These are phyloP conservation scores for Epipyxis sp. DNA, from an alignment of 108 stramenopile genomes.

Conservation along the genomic window DNA sequence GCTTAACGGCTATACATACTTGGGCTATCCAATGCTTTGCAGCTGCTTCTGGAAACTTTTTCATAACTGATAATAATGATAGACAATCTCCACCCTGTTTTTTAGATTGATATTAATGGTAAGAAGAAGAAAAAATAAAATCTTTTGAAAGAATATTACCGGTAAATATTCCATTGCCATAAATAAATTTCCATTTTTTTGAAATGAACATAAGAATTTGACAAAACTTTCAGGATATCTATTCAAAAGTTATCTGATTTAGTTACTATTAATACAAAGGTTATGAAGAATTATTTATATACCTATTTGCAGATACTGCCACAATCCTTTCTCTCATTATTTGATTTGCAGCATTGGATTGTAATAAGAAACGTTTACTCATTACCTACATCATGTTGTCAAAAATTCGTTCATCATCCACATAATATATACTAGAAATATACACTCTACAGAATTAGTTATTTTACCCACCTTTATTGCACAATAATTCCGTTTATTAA, in stretches of 20 bases:
- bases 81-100: slow-evolving; percentile 25
- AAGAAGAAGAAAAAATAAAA: too few species aligned
- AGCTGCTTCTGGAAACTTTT: background rate
- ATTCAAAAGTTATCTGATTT: too few species aligned
- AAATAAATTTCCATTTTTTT: background rate
- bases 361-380: background rate
- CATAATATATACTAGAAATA: too few species aligned
- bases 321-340: background rate
- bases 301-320: background rate
- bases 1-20: background rate
- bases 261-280: too few species aligned
- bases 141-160: too few species aligned
- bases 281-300: too few species aligned
- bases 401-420: too few species aligned
- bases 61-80: background rate
- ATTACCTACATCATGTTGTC: too few species aligned
- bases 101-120: too few species aligned
- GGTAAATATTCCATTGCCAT: slow-evolving; percentile 25
- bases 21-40: slow-evolving; percentile 24
- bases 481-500: background rate
- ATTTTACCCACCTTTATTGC: slow-evolving; percentile 21
- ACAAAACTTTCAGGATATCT: slow-evolving; percentile 18
- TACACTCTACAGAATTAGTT: too few species aligned
- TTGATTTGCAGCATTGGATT: background rate
- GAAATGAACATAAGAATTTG: background rate